Evolutionary conservation across 2,329 filamentous ascomycete genomes (phyloP).

Genomic region (Sordariomycetes sp.): DNA sequence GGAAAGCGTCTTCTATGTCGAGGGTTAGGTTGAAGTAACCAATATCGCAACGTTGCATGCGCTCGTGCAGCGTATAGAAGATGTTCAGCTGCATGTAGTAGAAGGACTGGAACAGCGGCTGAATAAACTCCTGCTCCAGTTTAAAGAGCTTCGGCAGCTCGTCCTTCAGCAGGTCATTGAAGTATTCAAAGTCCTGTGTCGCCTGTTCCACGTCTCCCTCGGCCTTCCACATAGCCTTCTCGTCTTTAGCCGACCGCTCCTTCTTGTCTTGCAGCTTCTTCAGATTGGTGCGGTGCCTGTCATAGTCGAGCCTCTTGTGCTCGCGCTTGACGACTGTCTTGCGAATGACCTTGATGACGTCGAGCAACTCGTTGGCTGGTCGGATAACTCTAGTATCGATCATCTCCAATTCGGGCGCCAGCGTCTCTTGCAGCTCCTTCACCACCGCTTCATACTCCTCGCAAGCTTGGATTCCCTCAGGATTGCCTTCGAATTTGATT

Average conservation of each 20-base stretch:
- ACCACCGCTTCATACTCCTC: slow-evolving; percentile 94
- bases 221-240: slow-evolving; percentile 93
- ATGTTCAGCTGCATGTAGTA: slow-evolving; percentile 99
- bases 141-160: slow-evolving; percentile 87
- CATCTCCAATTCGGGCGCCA: slow-evolving; percentile 93
- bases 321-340: slow-evolving; percentile 85
- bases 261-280: slow-evolving; percentile 99
- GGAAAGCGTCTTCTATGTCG: slow-evolving; percentile 86
- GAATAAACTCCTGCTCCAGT: slow-evolving; percentile 90
- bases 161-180: slow-evolving; percentile 93
- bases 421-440: slow-evolving; percentile 76
- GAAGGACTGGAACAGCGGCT: slow-evolving; percentile 95
- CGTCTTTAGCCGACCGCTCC: slow-evolving; percentile 90
- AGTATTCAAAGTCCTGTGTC: slow-evolving; percentile 95
- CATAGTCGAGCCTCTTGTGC: slow-evolving; percentile 95
- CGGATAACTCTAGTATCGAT: slow-evolving; percentile 87
- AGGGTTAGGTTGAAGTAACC: slow-evolving; percentile 91
- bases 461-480: slow-evolving; percentile 87
- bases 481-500: slow-evolving; percentile 72
- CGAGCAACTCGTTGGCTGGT: slow-evolving; percentile 85
- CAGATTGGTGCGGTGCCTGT: slow-evolving; percentile 70
- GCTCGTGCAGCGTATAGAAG: slow-evolving; percentile 96
- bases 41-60: slow-evolving; percentile 95
- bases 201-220: slow-evolving; percentile 86
- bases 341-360: slow-evolving; percentile 90